Evolutionary conservation across 2,329 filamentous ascomycete genomes (phyloP), one percentile per base, ranked within the genome.

Genomic region (Alternaria viburni): DNA sequence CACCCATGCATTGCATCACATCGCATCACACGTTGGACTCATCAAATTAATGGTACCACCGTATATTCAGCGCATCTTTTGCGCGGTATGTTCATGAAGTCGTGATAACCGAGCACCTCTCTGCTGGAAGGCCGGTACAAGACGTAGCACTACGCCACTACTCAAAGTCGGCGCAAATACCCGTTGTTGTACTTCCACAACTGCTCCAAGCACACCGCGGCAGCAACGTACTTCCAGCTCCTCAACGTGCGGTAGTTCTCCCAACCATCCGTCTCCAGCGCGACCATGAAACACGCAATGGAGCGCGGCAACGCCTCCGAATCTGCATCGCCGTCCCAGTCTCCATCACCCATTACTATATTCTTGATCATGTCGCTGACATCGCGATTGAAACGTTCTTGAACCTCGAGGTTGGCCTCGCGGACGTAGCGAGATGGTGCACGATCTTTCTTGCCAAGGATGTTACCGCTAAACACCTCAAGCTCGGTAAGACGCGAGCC

Each of bases 401-500:
- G 75, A 67, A 83, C 79, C 26, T 75, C 73, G 21, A 62, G 65
- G 49, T 76, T 76, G 26, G 72, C 71, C 47, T 79, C 73, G 28
- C 70, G 70, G 12, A 73, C 70, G 43, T 67, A 68, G 17, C 73
- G 77, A 49, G 72, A 77, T 1, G 76, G 72, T 7, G 79, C 79
- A 7, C 78, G 74, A 5, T 80, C 82, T 10, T 80, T 81, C 62
- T 83, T 84, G 55, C 85, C 86, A 21, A 89, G 80, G 65, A 89
- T 87, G 55, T 82, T 85, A 26, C 87, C 87, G 28, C 84, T 82
- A 71, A 89, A 88, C 47, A 86, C 86, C 61, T 79, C 77, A 21
- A 78, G 69, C 43, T 79, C 76, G 1, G 68, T 74, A 5, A 79
- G 68, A n/a, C 70, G 75, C 12, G 71, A 54, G 17, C 69, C 69